Percentiles rank a stretch among this genome's conserved stretches.
Conservation (phyloP, 805 yeast species). For the Ogataea dorogensis region DNA sequence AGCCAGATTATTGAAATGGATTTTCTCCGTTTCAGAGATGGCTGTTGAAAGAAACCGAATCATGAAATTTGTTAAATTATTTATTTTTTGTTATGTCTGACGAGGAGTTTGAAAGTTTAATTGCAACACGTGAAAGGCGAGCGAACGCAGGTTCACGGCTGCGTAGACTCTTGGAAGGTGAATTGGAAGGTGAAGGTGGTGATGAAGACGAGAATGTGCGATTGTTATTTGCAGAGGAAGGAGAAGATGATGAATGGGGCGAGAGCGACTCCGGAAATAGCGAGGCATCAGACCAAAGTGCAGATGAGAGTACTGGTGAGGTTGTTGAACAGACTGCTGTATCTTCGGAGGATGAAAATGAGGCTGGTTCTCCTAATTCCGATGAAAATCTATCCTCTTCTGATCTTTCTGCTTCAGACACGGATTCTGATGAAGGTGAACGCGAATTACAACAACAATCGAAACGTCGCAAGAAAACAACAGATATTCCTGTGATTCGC, state of each 20-base stretch:
- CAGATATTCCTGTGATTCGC: conserved; percentile 39
- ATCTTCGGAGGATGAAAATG: conserved; percentile 30
- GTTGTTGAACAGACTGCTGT: conserved; percentile 24
- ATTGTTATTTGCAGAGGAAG: conserved; percentile 65
- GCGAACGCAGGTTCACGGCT: conserved; percentile 89
- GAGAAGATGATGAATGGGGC: conserved; percentile 49
- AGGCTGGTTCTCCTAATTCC: conserved; percentile 29
- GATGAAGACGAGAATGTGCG: conserved; percentile 80
- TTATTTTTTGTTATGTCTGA: conserved; percentile 10
- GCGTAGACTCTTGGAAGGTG: conserved; percentile 68
- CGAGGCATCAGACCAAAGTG: conserved; percentile 33
- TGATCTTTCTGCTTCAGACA: conserved; percentile 47
- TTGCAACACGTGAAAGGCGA: conserved; percentile 73
- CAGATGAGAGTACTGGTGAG: conserved; percentile 23
- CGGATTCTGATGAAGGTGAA: conserved; percentile 57
- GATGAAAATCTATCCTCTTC: conserved; percentile 60
- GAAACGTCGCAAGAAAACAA: conserved; percentile 20
- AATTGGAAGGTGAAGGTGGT: conserved; percentile 30
- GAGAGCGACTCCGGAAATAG: conserved; percentile 31
- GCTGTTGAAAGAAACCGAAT: conserved; percentile 20
- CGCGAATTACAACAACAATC: conserved; percentile 36
- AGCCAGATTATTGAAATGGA: conserved; percentile 84
- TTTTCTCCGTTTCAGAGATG: conserved; percentile 60
- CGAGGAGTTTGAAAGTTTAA: conserved; percentile 52
- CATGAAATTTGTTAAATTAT: neutral